These are phyloP conservation scores for Daedaleopsis nitida DNA, from an alignment of 768 basidiomycete species.

Conservation along the genomic window DNA sequence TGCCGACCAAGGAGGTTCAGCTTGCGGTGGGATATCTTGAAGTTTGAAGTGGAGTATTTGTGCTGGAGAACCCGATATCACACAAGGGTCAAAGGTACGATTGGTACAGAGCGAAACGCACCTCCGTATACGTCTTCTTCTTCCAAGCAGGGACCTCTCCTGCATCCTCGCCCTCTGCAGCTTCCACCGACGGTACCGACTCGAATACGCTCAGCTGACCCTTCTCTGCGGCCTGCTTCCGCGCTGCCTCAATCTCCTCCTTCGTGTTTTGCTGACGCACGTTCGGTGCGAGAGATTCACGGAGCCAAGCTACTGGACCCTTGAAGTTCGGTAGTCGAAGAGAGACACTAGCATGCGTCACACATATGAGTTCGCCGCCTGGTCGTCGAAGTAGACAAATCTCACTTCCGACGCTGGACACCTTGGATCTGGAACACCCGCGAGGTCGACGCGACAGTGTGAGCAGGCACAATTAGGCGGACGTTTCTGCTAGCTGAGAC, in stretches of 20 bases:
- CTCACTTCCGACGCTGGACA: slow-evolving; percentile 48
- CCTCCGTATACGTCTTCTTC: slow-evolving; percentile 29
- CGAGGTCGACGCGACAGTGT: slow-evolving; percentile 20
- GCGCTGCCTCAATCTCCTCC: slow-evolving; percentile 41
- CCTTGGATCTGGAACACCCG: slow-evolving; percentile 34
- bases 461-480: slow-evolving; percentile 8
- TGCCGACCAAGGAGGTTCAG: slow-evolving; percentile 86
- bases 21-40: slow-evolving; percentile 94
- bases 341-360: slow-evolving; percentile 47
- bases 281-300: slow-evolving; percentile 54
- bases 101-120: slow-evolving; percentile 19
- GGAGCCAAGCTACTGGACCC: slow-evolving; percentile 65
- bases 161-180: slow-evolving; percentile 15
- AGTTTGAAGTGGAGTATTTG: slow-evolving; percentile 89
- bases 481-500: slow-evolving; percentile 14
- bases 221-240: slow-evolving; percentile 28
- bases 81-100: neutral
- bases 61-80: slow-evolving; percentile 52
- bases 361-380: neutral
- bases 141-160: slow-evolving; percentile 4
- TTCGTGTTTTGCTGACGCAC: slow-evolving; percentile 46
- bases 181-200: slow-evolving; percentile 17
- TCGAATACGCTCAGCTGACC: slow-evolving; percentile 33
- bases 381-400: slow-evolving; percentile 1
- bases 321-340: slow-evolving; percentile 19